phyloP scores from a whole-genome alignment of 2,329 filamentous ascomycete genomes.

The Paraphoma chrysanthemicola region DNA sequence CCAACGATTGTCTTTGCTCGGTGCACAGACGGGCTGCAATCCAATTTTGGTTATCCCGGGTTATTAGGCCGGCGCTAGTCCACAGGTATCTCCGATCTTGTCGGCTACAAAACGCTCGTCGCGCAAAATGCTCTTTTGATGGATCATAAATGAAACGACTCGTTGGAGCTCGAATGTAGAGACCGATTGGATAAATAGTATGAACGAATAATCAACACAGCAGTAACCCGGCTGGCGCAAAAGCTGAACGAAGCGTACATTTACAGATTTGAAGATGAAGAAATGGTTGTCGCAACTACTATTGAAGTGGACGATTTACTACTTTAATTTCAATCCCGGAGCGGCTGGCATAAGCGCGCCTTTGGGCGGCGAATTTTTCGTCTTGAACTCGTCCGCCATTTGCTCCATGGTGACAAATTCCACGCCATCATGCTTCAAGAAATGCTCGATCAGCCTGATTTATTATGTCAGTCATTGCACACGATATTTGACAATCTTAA shows the following conservation, averaged over 20 bases:
- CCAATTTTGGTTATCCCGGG: no score
- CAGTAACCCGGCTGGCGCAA: not conserved
- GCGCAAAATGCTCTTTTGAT: no score
- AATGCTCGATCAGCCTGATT: slow-evolving; percentile 67
- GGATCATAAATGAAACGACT: no score
- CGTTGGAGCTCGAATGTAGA: no score
- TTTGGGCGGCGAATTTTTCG: slow-evolving; percentile 62
- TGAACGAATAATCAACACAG: not conserved
- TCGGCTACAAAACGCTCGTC: no score
- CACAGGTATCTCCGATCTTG: no score
- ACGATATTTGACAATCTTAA: no score
- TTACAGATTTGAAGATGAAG: no score
- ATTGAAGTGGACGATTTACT: slow-evolving; percentile 9
- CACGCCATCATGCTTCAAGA: slow-evolving; percentile 68
- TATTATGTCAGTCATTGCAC: not conserved
- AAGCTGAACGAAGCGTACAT: no score
- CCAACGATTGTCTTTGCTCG: not conserved
- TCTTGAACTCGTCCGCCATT: slow-evolving; percentile 76
- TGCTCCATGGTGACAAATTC: slow-evolving; percentile 74
- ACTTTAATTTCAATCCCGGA: slow-evolving; percentile 59
- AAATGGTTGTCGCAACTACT: not conserved
- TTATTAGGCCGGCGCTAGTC: no score
- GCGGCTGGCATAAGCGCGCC: slow-evolving; percentile 68
- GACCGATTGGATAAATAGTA: no score
- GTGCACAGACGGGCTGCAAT: no score